Evolutionary conservation across 139 green algal genomes (phyloP), one percentile per base, ranked within the genome.

Genomic region (Chlamydomonas asymmetrica): DNA sequence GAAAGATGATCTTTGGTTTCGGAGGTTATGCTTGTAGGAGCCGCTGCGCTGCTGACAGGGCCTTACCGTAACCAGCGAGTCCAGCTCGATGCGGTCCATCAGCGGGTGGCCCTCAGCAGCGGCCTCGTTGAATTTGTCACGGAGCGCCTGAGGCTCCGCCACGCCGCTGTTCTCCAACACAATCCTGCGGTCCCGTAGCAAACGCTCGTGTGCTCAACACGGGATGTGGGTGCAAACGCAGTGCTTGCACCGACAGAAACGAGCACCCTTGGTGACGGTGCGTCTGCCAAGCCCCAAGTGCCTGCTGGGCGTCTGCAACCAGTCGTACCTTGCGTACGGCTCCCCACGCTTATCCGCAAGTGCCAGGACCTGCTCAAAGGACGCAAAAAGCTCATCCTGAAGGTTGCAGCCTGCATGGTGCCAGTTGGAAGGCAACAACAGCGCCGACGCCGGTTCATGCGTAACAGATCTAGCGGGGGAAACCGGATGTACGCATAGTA

Each of bases 151-250:
- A 0, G 94, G 94, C 85, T 98, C 94, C 5, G 94, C 94, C 22
- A 98, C 94, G 6, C 94, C 94, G 27, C 84, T 93, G 85, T 97
- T 97, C 82, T 98, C 94, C 64, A 98, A 71, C 3, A 98, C 85
- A 82, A 98, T 94, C 49, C 90, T 88, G 78, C 31, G 23, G 20
- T 65, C 22, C 16, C 25, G 45, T 52, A 52, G 18, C 45, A 16
- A 16, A 16, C 45, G 13, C 45, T 52, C 45, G 45, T 52, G n/a
- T n/a, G n/a, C n/a, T n/a, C n/a, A n/a, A n/a, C n/a, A n/a, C n/a
- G n/a, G n/a, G 16, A 56, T 56, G 48, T 56, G 48, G 48, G n/a
- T n/a, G n/a, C n/a, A n/a, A n/a, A n/a, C n/a, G n/a, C n/a, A n/a
- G n/a, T n/a, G n/a, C n/a, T n/a, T n/a, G n/a, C n/a, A n/a, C n/a